A percentile compares a stretch with the other conserved stretches of the same genome.
These are phyloP conservation scores for Mycogone perniciosa DNA, from an alignment of 2,329 filamentous ascomycete species.

Conservation along the genomic window DNA sequence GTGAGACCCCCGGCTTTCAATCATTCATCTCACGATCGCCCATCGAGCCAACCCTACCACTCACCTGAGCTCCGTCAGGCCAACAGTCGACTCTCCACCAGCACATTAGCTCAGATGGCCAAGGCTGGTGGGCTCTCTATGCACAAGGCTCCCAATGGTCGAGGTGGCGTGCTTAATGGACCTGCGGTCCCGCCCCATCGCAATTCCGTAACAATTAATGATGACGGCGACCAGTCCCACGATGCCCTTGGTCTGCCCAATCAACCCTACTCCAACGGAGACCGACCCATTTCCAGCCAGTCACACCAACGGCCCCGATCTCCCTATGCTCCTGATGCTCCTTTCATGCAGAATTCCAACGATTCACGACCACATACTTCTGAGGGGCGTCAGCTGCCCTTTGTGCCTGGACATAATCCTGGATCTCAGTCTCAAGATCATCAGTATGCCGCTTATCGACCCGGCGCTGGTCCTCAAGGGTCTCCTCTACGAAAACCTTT, in stretches of 20 bases:
- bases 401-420: background rate
- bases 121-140: conserved; percentile 56
- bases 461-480: conserved; percentile 8
- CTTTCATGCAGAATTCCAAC: conserved; percentile 28
- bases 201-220: conserved; percentile 44
- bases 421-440: background rate
- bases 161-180: conserved; percentile 29
- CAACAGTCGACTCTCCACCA: conserved; percentile 75
- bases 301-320: conserved; percentile 37
- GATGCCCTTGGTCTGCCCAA: conserved; percentile 43
- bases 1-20: conserved; percentile 71
- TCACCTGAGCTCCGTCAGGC: conserved; percentile 73
- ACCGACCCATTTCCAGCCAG: conserved; percentile 33
- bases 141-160: conserved; percentile 28
- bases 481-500: conserved; percentile 25
- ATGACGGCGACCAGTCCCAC: conserved; percentile 49
- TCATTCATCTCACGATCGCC: conserved; percentile 65
- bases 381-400: conserved; percentile 22
- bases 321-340: conserved; percentile 34
- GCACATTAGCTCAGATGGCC: conserved; percentile 73
- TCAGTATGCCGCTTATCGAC: background rate
- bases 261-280: conserved; percentile 29
- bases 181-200: conserved; percentile 47
- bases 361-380: conserved; percentile 27
- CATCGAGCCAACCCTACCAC: conserved; percentile 61